Evolutionary conservation across 2,329 filamentous ascomycete genomes (phyloP).

Genomic region (Aureobasidium melanogenum): DNA sequence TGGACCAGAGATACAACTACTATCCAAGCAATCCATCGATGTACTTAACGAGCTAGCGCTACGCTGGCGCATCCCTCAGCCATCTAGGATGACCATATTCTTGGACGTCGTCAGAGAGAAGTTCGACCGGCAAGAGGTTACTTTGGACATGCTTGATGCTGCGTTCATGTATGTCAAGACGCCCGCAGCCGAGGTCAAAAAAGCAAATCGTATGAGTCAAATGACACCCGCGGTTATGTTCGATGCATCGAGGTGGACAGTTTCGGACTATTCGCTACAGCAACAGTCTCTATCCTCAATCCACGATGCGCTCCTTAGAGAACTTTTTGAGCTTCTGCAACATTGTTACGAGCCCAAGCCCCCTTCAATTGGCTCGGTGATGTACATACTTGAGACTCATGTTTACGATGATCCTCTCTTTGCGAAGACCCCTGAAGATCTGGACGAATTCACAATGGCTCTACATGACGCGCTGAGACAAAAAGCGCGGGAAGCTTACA

Average conservation of each 20-base stretch:
- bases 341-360: constrained; percentile 85
- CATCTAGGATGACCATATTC: constrained; percentile 69
- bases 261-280: constrained; percentile 49
- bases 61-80: constrained; percentile 82
- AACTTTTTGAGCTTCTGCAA: constrained; percentile 80
- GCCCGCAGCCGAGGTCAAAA: constrained; percentile 51
- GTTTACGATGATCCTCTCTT: constrained; percentile 73
- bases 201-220: constrained; percentile 43
- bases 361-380: constrained; percentile 66
- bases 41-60: constrained; percentile 76
- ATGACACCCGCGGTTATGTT: constrained; percentile 35
- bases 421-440: constrained; percentile 58
- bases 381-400: constrained; percentile 75
- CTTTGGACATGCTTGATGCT: constrained; percentile 70
- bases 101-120: constrained; percentile 79
- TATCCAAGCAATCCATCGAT: constrained; percentile 71
- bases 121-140: constrained; percentile 74
- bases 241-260: constrained; percentile 42
- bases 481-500: constrained; percentile 72
- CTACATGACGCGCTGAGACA: constrained; percentile 64
- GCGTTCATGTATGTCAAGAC: constrained; percentile 77
- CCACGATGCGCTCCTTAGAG: constrained; percentile 74
- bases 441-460: constrained; percentile 61
- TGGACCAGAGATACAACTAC: constrained; percentile 44
- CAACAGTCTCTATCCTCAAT: constrained; percentile 65